Evolutionary conservation across 108 stramenopile species (phyloP).

Genomic region (Pseudonitzschia multistriata): DNA sequence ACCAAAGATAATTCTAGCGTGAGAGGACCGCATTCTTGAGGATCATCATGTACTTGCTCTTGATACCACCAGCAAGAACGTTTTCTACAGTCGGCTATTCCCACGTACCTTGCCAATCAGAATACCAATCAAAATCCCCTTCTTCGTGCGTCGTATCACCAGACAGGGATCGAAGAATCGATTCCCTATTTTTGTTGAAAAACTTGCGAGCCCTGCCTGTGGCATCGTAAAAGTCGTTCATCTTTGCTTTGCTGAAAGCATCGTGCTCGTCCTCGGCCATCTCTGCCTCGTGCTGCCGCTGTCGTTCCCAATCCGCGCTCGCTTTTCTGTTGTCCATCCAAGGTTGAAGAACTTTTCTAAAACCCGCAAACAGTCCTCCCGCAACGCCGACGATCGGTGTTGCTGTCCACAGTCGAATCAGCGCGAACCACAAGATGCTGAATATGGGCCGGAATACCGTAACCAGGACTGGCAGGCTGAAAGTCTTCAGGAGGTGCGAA

Average conservation of each 20-base stretch:
- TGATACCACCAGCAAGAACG: not conserved
- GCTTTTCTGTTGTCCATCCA: constrained; percentile 60
- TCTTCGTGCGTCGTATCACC: constrained; percentile 51
- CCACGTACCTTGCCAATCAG: constrained; percentile 61
- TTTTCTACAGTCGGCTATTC: not conserved
- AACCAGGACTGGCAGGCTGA: constrained; percentile 13
- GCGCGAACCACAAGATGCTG: constrained; percentile 26
- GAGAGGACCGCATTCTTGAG: not conserved
- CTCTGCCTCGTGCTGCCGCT: constrained; percentile 65
- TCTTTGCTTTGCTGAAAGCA: not conserved
- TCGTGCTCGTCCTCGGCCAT: constrained; percentile 26
- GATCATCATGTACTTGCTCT: not conserved
- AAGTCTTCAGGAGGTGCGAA: constrained; percentile 1
- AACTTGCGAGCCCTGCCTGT: constrained; percentile 49
- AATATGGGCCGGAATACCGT: constrained; percentile 15
- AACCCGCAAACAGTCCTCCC: constrained; percentile 60
- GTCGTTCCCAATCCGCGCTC: constrained; percentile 79
- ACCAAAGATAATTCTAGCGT: not conserved
- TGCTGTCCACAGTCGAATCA: constrained; percentile 30
- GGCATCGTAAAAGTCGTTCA: constrained; percentile 55
- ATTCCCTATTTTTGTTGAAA: constrained; percentile 46
- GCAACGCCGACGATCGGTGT: constrained; percentile 60
- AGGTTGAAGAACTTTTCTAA: constrained; percentile 71
- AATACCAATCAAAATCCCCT: constrained; percentile 71
- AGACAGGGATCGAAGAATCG: constrained; percentile 52